phyloP scores from a whole-genome alignment of 1,284 basidiomycete species.

The Ceratobasidium sp. region DNA sequence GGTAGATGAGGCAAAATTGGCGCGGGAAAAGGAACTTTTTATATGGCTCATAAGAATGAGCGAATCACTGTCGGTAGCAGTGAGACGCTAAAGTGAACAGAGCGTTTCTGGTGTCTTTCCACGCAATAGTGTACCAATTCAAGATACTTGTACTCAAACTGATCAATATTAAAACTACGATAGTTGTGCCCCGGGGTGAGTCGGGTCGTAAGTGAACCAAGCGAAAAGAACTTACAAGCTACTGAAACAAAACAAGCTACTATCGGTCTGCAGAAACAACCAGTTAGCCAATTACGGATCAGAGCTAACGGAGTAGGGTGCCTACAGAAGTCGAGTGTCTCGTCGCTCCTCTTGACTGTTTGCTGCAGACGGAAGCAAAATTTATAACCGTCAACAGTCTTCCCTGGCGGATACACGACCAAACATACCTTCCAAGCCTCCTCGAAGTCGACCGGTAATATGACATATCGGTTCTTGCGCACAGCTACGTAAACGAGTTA shows the following conservation, averaged over 20 bases:
- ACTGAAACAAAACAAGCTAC: conserved; percentile 45
- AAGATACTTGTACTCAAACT: conserved; percentile 20
- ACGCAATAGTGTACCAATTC: background rate
- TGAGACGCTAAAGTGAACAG: conserved; percentile 79
- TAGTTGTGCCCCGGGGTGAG: conserved; percentile 20
- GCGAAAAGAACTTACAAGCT: conserved; percentile 28
- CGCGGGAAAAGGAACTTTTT: conserved; percentile 51
- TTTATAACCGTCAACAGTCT: conserved; percentile 41
- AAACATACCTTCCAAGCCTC: conserved; percentile 93
- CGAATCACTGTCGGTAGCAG: conserved; percentile 68
- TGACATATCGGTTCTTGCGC: conserved; percentile 97
- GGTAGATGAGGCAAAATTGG: conserved; percentile 58
- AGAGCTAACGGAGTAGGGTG: conserved; percentile 42
- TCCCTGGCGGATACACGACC: conserved; percentile 49
- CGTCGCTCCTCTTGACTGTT: conserved; percentile 92
- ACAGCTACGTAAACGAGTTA: conserved; percentile 68
- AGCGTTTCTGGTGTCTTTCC: conserved; percentile 13
- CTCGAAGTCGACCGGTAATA: conserved; percentile 97
- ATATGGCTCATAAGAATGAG: conserved; percentile 86
- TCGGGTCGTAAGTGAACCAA: background rate
- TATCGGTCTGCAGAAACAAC: conserved; percentile 46
- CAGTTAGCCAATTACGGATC: conserved; percentile 15
- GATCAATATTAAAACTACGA: conserved; percentile 27
- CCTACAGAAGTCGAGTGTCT: conserved; percentile 96
- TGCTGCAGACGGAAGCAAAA: conserved; percentile 59